These are phyloP conservation scores for Coniosporium apollinis DNA, from an alignment of 495 filamentous ascomycete genomes.

Conservation along the genomic window DNA sequence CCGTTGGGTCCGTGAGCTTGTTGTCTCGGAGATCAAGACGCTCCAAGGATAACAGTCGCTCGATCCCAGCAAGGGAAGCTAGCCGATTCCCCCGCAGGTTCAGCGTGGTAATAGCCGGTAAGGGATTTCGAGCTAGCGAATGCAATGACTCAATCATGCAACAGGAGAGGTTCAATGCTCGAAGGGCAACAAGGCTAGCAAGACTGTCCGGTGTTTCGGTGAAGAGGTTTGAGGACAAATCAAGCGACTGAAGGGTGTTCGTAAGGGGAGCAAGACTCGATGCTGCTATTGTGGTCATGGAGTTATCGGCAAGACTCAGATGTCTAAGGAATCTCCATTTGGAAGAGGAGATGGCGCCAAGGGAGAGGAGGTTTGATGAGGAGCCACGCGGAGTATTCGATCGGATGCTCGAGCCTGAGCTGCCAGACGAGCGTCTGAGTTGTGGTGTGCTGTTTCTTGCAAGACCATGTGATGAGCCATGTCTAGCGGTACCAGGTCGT, in stretches of 20 bases:
- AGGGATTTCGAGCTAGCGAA: conserved; percentile 66
- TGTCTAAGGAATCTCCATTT: conserved; percentile 94
- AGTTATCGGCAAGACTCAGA: conserved; percentile 82
- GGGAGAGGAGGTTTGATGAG: conserved; percentile 50
- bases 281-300: conserved; percentile 58
- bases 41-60: conserved; percentile 74
- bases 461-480: conserved; percentile 39
- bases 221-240: conserved; percentile 83
- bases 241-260: conserved; percentile 73
- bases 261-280: conserved; percentile 64
- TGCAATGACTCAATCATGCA: conserved; percentile 97
- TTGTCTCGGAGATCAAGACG: conserved; percentile 87
- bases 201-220: conserved; percentile 81
- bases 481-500: conserved; percentile 54
- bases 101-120: conserved; percentile 83
- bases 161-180: conserved; percentile 79
- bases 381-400: conserved; percentile 56
- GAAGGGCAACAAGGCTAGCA: conserved; percentile 59
- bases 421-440: conserved; percentile 73
- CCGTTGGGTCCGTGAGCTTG: conserved; percentile 71
- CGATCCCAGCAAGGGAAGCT: conserved; percentile 74
- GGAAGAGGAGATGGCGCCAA: conserved; percentile 51
- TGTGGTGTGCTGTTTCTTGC: conserved; percentile 43
- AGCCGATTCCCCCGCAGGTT: conserved; percentile 86
- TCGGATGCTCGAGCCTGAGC: conserved; percentile 69